phyloP scores from a whole-genome alignment of 164 flowering plant species.

The Taxillus chinensis region DNA sequence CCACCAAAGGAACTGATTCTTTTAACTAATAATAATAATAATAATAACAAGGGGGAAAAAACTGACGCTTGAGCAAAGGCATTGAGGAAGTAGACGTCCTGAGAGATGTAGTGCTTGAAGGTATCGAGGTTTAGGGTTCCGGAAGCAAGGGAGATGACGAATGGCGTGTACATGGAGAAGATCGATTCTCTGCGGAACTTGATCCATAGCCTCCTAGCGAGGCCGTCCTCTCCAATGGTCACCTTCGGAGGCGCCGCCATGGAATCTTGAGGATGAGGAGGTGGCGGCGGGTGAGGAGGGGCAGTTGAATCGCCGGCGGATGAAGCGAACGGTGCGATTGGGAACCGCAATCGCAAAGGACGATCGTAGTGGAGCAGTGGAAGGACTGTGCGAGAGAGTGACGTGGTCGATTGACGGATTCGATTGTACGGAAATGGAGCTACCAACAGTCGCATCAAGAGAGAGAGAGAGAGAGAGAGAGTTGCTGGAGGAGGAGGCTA shows the following conservation, averaged over 20 bases:
- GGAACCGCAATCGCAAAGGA: neutral
- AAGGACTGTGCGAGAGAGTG: neutral
- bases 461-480: too few species aligned
- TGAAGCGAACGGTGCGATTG: conserved; percentile 2
- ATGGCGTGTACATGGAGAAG: conserved; percentile 60
- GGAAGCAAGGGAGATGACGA: conserved; percentile 56
- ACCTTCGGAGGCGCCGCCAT: conserved; percentile 18
- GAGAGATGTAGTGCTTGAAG: conserved; percentile 64
- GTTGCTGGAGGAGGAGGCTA: neutral
- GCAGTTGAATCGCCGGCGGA: conserved; percentile 8
- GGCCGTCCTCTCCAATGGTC: conserved; percentile 22
- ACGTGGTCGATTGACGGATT: neutral
- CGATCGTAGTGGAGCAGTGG: neutral
- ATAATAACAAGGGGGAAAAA: neutral
- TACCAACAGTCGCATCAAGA: neutral
- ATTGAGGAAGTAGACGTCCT: conserved; percentile 67
- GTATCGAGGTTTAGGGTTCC: conserved; percentile 51
- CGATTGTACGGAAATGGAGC: neutral
- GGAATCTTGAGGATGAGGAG: conserved; percentile 5
- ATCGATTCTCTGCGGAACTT: conserved; percentile 48
- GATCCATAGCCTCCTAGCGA: conserved; percentile 55
- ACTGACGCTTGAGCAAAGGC: conserved; percentile 84
- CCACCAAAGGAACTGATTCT: too few species aligned
- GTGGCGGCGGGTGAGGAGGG: neutral
- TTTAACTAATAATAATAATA: too few species aligned